phyloP scores from a whole-genome alignment of 1,139 yeast species.

The Pichia sp. region DNA sequence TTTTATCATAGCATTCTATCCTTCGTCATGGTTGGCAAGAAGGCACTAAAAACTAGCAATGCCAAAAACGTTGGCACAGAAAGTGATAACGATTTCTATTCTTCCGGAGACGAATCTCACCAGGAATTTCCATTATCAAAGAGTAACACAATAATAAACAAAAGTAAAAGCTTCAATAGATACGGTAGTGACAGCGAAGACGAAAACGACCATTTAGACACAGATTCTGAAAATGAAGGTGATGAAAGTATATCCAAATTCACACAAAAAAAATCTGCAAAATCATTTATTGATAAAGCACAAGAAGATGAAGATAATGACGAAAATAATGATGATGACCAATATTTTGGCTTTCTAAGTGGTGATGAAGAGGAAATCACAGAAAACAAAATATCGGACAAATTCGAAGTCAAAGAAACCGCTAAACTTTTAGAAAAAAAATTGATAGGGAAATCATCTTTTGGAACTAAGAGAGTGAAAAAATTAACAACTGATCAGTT shows the following conservation, averaged over 20 bases:
- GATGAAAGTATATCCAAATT: neutral
- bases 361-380: conserved; percentile 15
- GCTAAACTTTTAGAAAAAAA: conserved; percentile 4
- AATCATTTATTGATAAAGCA: conserved; percentile 7
- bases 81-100: conserved; percentile 10
- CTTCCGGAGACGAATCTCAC: conserved; percentile 10
- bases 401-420: conserved; percentile 15
- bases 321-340: conserved; percentile 16
- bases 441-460: conserved; percentile 20
- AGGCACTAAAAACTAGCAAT: too few relatives aligned
- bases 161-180: too few relatives aligned
- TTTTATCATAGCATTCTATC: too few relatives aligned
- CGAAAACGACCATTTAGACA: conserved; percentile 15
- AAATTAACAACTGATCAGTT: conserved; percentile 48
- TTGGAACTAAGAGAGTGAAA: conserved; percentile 35
- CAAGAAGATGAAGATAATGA: conserved; percentile 11
- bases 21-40: too few relatives aligned
- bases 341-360: conserved; percentile 13
- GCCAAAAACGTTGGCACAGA: too few relatives aligned
- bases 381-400: conserved; percentile 9
- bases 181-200: conserved; percentile 8
- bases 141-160: neutral
- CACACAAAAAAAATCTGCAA: conserved; percentile 1
- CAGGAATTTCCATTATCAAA: conserved; percentile 1
- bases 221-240: neutral